Percentiles rank a stretch among this genome's conserved stretches.
These are phyloP conservation scores for Amaranthus palmeri DNA, from an alignment of 148 eudicot species.

Conservation along the genomic window DNA sequence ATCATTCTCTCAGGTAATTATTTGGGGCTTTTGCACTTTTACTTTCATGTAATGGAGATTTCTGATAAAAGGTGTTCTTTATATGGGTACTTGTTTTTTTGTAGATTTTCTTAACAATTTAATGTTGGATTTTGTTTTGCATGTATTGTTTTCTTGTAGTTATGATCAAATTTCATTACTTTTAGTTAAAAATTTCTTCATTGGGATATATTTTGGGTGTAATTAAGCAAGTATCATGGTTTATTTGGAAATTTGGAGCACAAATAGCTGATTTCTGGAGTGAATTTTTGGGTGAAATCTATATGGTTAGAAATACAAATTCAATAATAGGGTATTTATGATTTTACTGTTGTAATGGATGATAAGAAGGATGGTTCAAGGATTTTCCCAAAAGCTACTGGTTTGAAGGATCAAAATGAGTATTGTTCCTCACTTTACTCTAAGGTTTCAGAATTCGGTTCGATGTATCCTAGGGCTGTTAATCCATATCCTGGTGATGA, in stretches of 20 bases:
- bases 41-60: neutral
- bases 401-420: constrained; percentile 30
- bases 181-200: neutral
- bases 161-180: constrained; percentile 2
- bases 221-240: neutral
- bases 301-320: constrained; percentile 4
- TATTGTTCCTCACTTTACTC: constrained; percentile 31
- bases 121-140: constrained; percentile 9
- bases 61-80: neutral
- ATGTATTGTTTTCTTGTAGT: constrained; percentile 2
- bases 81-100: neutral
- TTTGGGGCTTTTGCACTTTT: constrained; percentile 16
- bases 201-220: neutral
- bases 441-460: constrained; percentile 29
- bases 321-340: neutral
- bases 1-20: constrained; percentile 24
- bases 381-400: constrained; percentile 30
- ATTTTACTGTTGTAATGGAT: constrained; percentile 36
- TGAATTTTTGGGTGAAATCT: constrained; percentile 5
- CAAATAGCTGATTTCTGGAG: neutral
- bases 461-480: constrained; percentile 25
- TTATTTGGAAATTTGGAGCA: constrained; percentile 5
- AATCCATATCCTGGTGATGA: constrained; percentile 19
- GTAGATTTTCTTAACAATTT: constrained; percentile 1
- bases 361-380: constrained; percentile 38